These are phyloP conservation scores for Plasmodium adleri DNA, from an alignment of 169 alveolate species.

Conservation along the genomic window DNA sequence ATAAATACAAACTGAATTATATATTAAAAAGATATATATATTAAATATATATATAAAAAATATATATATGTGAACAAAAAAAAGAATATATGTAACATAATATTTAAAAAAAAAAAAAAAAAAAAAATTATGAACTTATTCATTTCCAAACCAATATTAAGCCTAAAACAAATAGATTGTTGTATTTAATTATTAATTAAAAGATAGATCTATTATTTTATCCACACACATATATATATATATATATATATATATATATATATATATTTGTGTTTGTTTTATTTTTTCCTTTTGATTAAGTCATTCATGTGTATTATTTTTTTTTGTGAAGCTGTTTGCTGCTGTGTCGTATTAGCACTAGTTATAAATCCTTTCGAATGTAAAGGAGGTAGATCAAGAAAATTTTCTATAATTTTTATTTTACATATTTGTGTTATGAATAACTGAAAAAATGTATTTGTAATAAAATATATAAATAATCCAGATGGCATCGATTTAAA, in stretches of 20 bases:
- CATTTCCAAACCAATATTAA: too few species aligned
- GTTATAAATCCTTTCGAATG: slow-evolving; percentile 45
- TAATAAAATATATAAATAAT: slow-evolving; percentile 49
- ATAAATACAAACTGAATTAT: too few species aligned
- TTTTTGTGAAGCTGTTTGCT: neutral
- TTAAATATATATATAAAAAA: too few species aligned
- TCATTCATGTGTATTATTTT: slow-evolving; percentile 52
- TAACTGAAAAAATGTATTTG: slow-evolving; percentile 57
- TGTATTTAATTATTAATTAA: too few species aligned
- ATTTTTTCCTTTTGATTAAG: slow-evolving; percentile 18
- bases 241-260: neutral
- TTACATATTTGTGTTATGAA: slow-evolving; percentile 62
- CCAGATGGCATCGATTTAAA: slow-evolving; percentile 75
- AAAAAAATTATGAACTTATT: too few species aligned
- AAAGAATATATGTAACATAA: too few species aligned
- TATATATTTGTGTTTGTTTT: neutral
- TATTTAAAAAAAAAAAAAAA: too few species aligned
- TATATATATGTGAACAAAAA: too few species aligned
- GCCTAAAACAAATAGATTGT: too few species aligned
- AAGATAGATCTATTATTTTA: too few species aligned
- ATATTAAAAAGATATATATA: too few species aligned
- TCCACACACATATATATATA: neutral
- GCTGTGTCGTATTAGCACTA: neutral
- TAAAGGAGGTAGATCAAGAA: slow-evolving; percentile 54
- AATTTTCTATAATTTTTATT: slow-evolving; percentile 32